These are phyloP conservation scores for Stereum hirsutum DNA, from an alignment of 1,284 basidiomycete genomes.

Conservation along the genomic window DNA sequence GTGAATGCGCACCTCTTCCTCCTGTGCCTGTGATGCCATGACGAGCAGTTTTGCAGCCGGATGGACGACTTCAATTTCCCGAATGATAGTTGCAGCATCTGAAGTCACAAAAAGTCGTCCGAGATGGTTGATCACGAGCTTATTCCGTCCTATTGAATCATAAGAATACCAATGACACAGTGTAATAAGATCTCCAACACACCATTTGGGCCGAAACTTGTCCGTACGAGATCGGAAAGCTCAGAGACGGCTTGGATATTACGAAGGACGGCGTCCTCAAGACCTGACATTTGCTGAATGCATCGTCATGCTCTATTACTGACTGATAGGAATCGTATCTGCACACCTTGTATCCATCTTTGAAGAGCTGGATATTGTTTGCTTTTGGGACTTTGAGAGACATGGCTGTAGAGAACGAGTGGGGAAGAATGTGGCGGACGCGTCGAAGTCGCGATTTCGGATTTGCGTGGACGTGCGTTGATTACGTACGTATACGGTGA, in stretches of 20 bases:
- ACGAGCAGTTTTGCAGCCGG: slow-evolving; percentile 96
- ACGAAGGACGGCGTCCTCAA: slow-evolving; percentile 89
- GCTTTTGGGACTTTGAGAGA: slow-evolving; percentile 92
- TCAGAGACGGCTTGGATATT: slow-evolving; percentile 96
- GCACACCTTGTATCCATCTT: slow-evolving; percentile 83
- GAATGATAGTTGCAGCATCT: slow-evolving; percentile 98
- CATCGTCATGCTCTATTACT: slow-evolving; percentile 7
- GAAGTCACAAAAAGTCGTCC: slow-evolving; percentile 95
- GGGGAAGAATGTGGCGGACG: not conserved
- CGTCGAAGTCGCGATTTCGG: too few relatives aligned
- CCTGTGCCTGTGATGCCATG: slow-evolving; percentile 96
- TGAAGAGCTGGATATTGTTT: slow-evolving; percentile 87
- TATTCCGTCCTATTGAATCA: slow-evolving; percentile 68
- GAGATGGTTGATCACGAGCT: slow-evolving; percentile 94
- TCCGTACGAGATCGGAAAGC: slow-evolving; percentile 91
- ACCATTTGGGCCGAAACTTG: slow-evolving; percentile 96
- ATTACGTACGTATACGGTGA: too few relatives aligned
- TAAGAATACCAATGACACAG: slow-evolving; percentile 1
- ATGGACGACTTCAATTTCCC: slow-evolving; percentile 97
- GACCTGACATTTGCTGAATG: slow-evolving; percentile 71
- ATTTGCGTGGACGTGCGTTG: too few relatives aligned
- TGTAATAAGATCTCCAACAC: slow-evolving; percentile 20
- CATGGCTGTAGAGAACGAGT: slow-evolving; percentile 37
- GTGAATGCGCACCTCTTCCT: slow-evolving; percentile 64
- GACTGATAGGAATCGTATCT: slow-evolving; percentile 1